phyloP scores from a whole-genome alignment of 768 basidiomycete genomes.

The Rhizopogon roseolus region DNA sequence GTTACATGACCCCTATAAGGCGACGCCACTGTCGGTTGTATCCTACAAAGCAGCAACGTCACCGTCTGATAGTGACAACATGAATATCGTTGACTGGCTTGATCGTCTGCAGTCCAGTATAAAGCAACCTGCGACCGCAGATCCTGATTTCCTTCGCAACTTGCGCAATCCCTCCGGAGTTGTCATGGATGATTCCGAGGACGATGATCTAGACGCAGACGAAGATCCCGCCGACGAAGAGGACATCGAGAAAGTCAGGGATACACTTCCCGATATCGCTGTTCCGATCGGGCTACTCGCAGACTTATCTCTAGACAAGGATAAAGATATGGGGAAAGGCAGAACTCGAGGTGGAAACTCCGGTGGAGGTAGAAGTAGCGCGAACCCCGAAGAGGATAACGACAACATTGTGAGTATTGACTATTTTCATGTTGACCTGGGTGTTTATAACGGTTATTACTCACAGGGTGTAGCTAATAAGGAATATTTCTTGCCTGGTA shows the following conservation, averaged over 20 bases:
- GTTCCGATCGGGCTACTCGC: conserved; percentile 78
- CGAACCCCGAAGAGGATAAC: conserved; percentile 46
- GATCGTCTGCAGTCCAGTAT: conserved; percentile 63
- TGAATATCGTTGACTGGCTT: conserved; percentile 70
- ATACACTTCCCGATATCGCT: conserved; percentile 59
- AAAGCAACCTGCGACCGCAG: conserved; percentile 32
- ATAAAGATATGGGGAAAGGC: conserved; percentile 36
- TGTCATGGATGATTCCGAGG: conserved; percentile 34
- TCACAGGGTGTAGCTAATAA: conserved; percentile 75
- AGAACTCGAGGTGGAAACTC: conserved; percentile 23
- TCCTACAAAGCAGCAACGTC: conserved; percentile 77
- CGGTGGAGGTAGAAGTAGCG: conserved; percentile 1
- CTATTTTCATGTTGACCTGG: neutral
- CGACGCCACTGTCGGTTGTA: conserved; percentile 74
- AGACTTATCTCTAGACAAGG: conserved; percentile 60
- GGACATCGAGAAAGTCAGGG: conserved; percentile 41
- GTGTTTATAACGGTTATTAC: conserved; percentile 7
- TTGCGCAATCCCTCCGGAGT: conserved; percentile 31
- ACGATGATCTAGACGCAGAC: conserved; percentile 26
- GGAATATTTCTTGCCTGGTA: conserved; percentile 76
- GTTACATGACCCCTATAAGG: conserved; percentile 78
- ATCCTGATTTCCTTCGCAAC: conserved; percentile 24
- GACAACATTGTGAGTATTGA: conserved; percentile 50
- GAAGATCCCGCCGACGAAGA: conserved; percentile 30
- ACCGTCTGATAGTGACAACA: conserved; percentile 65